Base-by-base conservation (phyloP, 441 rosid species). In the Euphorbia schlechtendalii region DNA sequence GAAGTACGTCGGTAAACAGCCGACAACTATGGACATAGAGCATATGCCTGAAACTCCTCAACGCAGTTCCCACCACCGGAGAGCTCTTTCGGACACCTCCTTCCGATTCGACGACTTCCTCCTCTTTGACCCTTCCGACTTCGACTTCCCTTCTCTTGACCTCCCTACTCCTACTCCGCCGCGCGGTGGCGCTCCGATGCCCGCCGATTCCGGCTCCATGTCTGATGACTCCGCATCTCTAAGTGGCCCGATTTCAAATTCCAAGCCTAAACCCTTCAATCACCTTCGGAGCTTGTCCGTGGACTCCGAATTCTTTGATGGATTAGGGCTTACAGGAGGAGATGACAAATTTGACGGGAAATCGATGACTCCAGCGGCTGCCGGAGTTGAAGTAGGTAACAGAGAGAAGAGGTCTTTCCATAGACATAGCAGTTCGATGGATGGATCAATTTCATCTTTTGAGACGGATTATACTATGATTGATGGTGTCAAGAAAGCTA, bases 61-160 rank as follows among this genome's bases (percentile, higher is more conserved):
- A 45, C 85, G 82, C 22, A 84, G 89, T 40, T 70, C 80, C 75
- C 89, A 78, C 69, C 98, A 92, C 82, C 79, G 98, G 32, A 77
- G 98, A 59, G 96, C 98, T 34, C 96, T 83, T 75, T 92, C 98
- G 62, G 98, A 92, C 71, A 90, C 87, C 56, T 73, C 92, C 65
- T 92, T 86, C 84, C 86, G 94, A 69, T 78, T 89, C 74, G 90
- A 92, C 73, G 97, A 92, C 81, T 77, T 88, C 59, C 87, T 90
- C 64, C 83, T 84, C 66, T 89, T 89, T 75, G 94, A 92, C 73
- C 82, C 91, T 59, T 86, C 87, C 61, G 98, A 92, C 83, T 76
- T 87, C 46, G 94, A 86, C 78, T 82, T 89, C 56, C 79, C 98
- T 52, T 69, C 94, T 41, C 85, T 89, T 18, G 90, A 89, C 81